Percentiles rank a stretch among this genome's conserved stretches.
Conservation (phyloP, 257 asterid species). For the Plantago elongata region DNA sequence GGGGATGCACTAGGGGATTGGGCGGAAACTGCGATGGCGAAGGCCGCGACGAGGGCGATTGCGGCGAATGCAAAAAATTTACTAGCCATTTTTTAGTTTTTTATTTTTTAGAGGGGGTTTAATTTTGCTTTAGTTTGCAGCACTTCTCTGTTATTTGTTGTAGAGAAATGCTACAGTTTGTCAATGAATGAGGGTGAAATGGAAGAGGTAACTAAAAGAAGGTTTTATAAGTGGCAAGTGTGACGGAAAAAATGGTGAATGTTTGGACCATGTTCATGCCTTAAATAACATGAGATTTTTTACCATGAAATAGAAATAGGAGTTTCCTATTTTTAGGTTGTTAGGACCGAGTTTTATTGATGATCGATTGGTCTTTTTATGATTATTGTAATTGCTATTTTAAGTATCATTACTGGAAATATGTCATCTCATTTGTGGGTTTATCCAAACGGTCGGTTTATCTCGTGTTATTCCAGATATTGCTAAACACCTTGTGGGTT, state of each 20-base stretch:
- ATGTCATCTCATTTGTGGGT: too few relatives aligned
- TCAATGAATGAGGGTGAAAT: conserved; percentile 34
- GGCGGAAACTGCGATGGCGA: conserved; percentile 50
- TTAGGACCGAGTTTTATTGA: not conserved
- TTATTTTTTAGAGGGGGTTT: not conserved
- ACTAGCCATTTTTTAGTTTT: conserved; percentile 46
- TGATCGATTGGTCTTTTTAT: not conserved
- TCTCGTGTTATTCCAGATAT: too few relatives aligned
- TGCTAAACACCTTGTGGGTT: too few relatives aligned
- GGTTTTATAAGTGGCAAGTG: conserved; percentile 31
- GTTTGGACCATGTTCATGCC: conserved; percentile 12
- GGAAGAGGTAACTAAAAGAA: conserved; percentile 7
- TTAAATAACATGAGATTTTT: not conserved
- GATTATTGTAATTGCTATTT: too few relatives aligned
- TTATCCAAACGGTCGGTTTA: too few relatives aligned
- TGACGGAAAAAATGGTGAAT: conserved; percentile 24
- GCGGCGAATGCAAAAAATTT: conserved; percentile 38
- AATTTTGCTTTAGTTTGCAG: conserved; percentile 32
- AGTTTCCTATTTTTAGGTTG: not conserved
- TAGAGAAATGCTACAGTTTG: conserved; percentile 37
- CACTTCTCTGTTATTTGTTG: conserved; percentile 23
- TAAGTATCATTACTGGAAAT: too few relatives aligned
- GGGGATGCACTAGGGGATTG: conserved; percentile 39
- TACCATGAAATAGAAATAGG: not conserved
- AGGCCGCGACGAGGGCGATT: conserved; percentile 42